These are phyloP conservation scores for Kazachstania viticola DNA, from an alignment of 805 yeast species.

Conservation along the genomic window DNA sequence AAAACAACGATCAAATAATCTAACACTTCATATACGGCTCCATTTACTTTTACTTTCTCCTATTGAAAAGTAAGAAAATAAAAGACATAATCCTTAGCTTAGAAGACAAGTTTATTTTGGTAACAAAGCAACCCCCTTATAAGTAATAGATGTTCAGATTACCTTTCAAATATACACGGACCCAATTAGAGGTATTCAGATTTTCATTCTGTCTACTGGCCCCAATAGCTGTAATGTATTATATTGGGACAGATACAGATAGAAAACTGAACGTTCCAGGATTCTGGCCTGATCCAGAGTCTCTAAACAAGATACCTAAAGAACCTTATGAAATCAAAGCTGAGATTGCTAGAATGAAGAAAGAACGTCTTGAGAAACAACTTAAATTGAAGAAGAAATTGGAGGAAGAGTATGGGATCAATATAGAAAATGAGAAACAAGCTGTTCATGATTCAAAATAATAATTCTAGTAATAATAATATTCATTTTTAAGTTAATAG, in stretches of 20 bases:
- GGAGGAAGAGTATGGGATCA: conserved; percentile 50
- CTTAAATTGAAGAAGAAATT: conserved; percentile 62
- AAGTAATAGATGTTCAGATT: no score
- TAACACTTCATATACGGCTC: no score
- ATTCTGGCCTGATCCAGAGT: conserved; percentile 94
- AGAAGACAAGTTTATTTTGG: no score
- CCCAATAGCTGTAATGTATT: conserved; percentile 88
- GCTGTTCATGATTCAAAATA: no score
- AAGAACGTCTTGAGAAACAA: conserved; percentile 64
- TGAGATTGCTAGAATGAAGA: conserved; percentile 77
- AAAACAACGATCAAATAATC: no score
- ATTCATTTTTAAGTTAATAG: no score
- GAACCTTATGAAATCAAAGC: conserved; percentile 87
- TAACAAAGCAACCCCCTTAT: no score
- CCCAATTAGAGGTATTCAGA: conserved; percentile 44
- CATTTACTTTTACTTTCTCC: no score
- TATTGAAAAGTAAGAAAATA: no score
- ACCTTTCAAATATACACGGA: conserved; percentile 33
- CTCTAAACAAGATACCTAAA: conserved; percentile 83
- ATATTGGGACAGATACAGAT: conserved; percentile 84
- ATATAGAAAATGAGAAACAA: conserved; percentile 35
- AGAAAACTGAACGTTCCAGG: conserved; percentile 83
- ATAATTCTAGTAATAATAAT: no score
- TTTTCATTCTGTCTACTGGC: conserved; percentile 76
- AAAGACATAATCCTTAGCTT: no score